Evolutionary conservation across 2,329 filamentous ascomycete genomes (phyloP).

Genomic region (Periconia sp.): DNA sequence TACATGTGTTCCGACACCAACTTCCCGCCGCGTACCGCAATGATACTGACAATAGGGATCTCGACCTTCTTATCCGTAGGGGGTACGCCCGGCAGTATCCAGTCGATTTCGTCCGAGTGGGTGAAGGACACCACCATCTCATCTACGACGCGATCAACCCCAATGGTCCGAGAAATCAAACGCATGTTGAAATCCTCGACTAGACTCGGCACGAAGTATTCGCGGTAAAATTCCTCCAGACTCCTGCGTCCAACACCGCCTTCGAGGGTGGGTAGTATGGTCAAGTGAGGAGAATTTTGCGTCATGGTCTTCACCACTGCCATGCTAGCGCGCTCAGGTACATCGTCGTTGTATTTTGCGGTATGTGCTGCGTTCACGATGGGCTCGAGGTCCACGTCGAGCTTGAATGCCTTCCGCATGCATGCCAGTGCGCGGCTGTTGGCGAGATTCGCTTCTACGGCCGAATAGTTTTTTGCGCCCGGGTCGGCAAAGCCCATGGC

Average conservation of each 20-base stretch:
- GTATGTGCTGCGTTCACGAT: constrained; percentile 37
- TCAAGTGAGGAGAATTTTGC: constrained; percentile 38
- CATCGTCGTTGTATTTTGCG: constrained; percentile 36
- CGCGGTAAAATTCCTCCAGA: constrained; percentile 55
- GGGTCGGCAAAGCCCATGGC: constrained; percentile 47
- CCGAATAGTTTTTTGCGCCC: constrained; percentile 41
- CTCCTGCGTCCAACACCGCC: constrained; percentile 48
- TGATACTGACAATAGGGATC: constrained; percentile 58
- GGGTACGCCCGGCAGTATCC: constrained; percentile 60
- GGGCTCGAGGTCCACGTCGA: constrained; percentile 36
- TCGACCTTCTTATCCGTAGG: constrained; percentile 59
- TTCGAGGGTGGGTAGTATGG: constrained; percentile 46
- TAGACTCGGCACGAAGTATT: constrained; percentile 57
- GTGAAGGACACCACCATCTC: constrained; percentile 60
- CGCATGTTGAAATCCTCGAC: constrained; percentile 57
- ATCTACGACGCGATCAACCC: constrained; percentile 60
- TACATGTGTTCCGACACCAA: constrained; percentile 60
- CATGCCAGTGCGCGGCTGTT: constrained; percentile 46
- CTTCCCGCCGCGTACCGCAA: constrained; percentile 55
- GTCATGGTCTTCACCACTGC: constrained; percentile 33
- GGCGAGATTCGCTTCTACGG: constrained; percentile 44
- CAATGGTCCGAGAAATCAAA: constrained; percentile 58
- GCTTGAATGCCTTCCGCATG: constrained; percentile 42
- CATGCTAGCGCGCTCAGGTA: constrained; percentile 34
- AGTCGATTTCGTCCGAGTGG: constrained; percentile 59